Base-by-base conservation (phyloP, 768 basidiomycete genomes). In the Boletus reticulatus region DNA sequence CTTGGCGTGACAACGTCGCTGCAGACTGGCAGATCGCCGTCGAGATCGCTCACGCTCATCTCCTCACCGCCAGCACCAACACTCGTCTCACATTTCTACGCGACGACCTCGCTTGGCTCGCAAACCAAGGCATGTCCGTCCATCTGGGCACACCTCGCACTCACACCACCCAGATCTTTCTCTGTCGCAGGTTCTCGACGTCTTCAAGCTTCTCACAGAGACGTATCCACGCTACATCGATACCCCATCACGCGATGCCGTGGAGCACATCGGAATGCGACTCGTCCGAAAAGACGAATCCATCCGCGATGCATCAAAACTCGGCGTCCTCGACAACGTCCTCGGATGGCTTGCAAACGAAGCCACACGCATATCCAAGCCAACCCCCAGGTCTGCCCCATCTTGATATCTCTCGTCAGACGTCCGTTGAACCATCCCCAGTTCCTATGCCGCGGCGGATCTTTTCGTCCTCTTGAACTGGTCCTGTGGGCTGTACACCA, bases 161-260 rank as follows among this genome's bases (percentile, higher is more conserved):
- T 58, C n/a, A 59, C 55, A 17, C 24, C 44, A 36, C 20, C 27
- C 58, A 92, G 89, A 85, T 63, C 72, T 90, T 50, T 74, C 71
- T 36, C 70, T 85, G 48, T 75, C 81, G 0, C 87, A 89, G 65
- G 76, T 75, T 19, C 61, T 86, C 71, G 91, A 92, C 65, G 63
- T 94, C 24, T 87, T 94, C 70, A 78, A 78, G 55, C 74, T 94
- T 6, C 72, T 94, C 47, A 88, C 86, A 2, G 73, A 83, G 49
- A 93, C 89, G 0, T 89, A 92, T 69, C 84, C 89, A 16, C 83
- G 87, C 62, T 94, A 94, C 76, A 74, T 83, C 43, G 93, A 95
- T 67, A 69, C 78, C 3, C 65, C 76, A 46, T 94, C 92, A 1
- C 78, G 86, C 57, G 79, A 83, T 52, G 89, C 88, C 3, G 88